Base-by-base conservation (phyloP, 192 early-diverging fungal genomes). In the Pecoramyces ruminantium region DNA sequence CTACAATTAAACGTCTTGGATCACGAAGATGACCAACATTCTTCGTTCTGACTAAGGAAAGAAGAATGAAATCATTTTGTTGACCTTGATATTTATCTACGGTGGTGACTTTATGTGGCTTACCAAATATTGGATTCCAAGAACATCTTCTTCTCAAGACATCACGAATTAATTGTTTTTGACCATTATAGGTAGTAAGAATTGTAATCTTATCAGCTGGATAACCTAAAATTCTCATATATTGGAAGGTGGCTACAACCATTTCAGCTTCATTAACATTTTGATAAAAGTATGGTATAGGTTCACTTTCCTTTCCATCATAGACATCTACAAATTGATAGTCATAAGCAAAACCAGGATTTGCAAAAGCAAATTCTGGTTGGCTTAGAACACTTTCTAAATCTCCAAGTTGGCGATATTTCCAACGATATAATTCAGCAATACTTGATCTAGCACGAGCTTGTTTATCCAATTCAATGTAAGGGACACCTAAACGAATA, bases 241-340 rank as follows among this genome's bases (percentile, higher is more conserved):
- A 98, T 85, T 96, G 95, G 88, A 92, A 99, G 25, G 93, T 88
- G 8, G 96, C 96, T 27, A 99, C 97, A 15, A 96, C 88, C 85
- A 95, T 98, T 86, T 99, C 98, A 78, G 98, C 98, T 82, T 99
- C 98, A 29, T 94, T 97, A 80, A 98, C 86, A 84, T 99, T 99
- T 87, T 99, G 98, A 83, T 93, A 93, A 80, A 95, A 98, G 79
- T 94, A 90, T 18, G 92, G 92, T 25, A 91, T 86, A 0, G 98
- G 98, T 83, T 94, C 93, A 13, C 89, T 88, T 85, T 99, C 97
- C 27, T 90, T 84, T 82, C 91, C 96, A 29, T 95, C 91, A 21
- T 81, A 88, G 14, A 98, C 94, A 84, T 99, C 86, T 34, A 99
- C 83, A 79, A 96, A 89, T 86, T 99, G 98, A 84, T 92, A 96